Base-by-base conservation (phyloP, 768 basidiomycete genomes). In the Suillus paluster region DNA sequence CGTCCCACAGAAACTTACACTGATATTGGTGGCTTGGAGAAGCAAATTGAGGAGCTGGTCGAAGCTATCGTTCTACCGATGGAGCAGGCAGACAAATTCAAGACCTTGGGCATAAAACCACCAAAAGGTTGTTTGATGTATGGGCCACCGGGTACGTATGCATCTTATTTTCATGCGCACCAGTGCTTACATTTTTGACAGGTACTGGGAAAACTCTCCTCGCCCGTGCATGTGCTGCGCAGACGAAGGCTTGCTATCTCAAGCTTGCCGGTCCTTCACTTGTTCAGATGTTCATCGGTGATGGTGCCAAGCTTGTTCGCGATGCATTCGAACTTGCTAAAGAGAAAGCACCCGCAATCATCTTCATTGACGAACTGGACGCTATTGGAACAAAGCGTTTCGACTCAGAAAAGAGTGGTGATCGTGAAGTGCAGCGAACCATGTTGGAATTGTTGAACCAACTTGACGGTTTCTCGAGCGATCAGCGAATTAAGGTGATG, bases 201-300 rank as follows among this genome's bases (percentile, higher is more conserved):
- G 89, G 96, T 67, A 99, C 97, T 48, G 97, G 97, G 60, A 99
- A 99, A 81, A 99, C 97, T 3, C 84, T 99, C 8, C 86, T 99
- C 57, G 97, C 97, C 41, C 89, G 97, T 75, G 97, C 97, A 46
- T 99, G 97, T 76, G 97, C 97, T 5, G 96, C 96, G 2, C 95
- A 97, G 69, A 98, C 97, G 50, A 92, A 97, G 66, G 97, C 97
- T 9, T 99, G 97, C 75, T 99, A 97, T 75, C 85, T 99, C 66
- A 99, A 99, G 77, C 86, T 99, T 30, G 97, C 97, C 39, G 97
- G 95, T 21, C 97, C 97, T 27, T 96, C 96, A 56, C 85, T 99
- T 57, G 97, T 99, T 14, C 97, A 99, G 78, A 99, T 99, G 97
- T 99, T 97, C 77, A 99, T 99, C 67, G 97, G 97, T 77, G 97